Evolutionary conservation across 2,329 filamentous ascomycete genomes (phyloP).

Genomic region (Neurospora sp.): DNA sequence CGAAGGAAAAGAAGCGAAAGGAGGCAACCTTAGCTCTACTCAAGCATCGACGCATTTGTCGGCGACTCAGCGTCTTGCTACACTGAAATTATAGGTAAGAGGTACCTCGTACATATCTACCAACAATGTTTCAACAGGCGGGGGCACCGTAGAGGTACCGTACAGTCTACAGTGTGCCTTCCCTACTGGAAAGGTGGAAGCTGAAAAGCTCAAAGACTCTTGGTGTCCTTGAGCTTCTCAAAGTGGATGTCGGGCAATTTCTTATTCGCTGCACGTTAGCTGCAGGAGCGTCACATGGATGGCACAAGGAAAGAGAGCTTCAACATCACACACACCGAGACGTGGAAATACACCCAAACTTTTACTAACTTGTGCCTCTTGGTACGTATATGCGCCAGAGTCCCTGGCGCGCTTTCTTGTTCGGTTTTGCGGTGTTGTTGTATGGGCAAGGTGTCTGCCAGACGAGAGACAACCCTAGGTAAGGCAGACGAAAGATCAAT

Average conservation of each 20-base stretch:
- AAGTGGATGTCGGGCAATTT: slow-evolving; percentile 19
- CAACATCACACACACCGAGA: neutral
- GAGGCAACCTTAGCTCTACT: neutral
- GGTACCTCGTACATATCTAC: neutral
- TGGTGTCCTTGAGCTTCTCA: slow-evolving; percentile 8
- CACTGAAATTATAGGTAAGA: neutral
- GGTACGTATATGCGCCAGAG: neutral
- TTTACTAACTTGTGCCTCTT: neutral
- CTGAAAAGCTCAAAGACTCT: neutral
- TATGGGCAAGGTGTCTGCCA: neutral
- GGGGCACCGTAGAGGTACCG: neutral
- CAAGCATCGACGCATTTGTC: neutral
- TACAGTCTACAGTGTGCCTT: neutral
- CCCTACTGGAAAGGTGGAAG: neutral
- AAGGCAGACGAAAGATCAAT: neutral
- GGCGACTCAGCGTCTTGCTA: neutral
- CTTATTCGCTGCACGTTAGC: slow-evolving; percentile 14
- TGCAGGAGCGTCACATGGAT: neutral
- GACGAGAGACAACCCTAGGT: neutral
- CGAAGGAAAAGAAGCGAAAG: neutral
- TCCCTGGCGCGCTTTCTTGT: neutral
- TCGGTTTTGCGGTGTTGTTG: neutral
- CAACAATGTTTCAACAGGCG: neutral
- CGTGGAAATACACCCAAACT: neutral
- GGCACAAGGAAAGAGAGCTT: neutral